A percentile compares a stretch with the other conserved stretches of the same genome.
Conservation (phyloP, 1,284 basidiomycete species). For the Paramarasmius palmivorus region DNA sequence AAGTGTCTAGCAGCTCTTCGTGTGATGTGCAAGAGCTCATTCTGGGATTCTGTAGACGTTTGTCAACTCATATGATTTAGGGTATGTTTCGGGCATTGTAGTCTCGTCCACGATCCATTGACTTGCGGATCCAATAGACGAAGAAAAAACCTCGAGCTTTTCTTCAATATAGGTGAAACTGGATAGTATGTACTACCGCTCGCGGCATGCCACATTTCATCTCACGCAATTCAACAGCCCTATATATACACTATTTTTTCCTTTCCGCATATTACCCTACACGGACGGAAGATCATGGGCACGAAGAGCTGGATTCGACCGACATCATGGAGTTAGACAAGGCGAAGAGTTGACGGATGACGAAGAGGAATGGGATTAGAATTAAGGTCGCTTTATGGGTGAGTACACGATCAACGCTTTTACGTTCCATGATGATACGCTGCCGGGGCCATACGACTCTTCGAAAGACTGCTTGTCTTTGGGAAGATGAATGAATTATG, state of each 20-base stretch:
- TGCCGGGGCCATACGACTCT: slow-evolving; percentile 84
- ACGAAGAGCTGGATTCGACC: slow-evolving; percentile 60
- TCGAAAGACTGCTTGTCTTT: slow-evolving; percentile 35
- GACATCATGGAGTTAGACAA: slow-evolving; percentile 57
- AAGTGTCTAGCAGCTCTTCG: slow-evolving; percentile 24
- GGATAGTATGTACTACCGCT: slow-evolving; percentile 67
- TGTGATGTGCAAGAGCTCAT: slow-evolving; percentile 4
- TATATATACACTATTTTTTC: slow-evolving; percentile 77
- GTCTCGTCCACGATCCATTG: background rate
- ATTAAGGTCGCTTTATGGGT: slow-evolving; percentile 6
- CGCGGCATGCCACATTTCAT: background rate
- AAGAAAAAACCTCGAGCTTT: slow-evolving; percentile 73
- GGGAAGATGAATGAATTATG: slow-evolving; percentile 54
- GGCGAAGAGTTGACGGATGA: slow-evolving; percentile 79
- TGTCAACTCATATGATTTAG: slow-evolving; percentile 91
- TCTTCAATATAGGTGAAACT: slow-evolving; percentile 84
- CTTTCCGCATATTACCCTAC: slow-evolving; percentile 78
- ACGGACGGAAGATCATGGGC: slow-evolving; percentile 87
- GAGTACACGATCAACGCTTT: slow-evolving; percentile 13
- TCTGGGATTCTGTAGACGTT: slow-evolving; percentile 53
- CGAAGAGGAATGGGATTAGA: slow-evolving; percentile 31
- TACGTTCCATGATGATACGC: slow-evolving; percentile 49
- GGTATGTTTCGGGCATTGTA: slow-evolving; percentile 38
- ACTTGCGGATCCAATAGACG: background rate
- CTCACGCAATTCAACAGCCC: slow-evolving; percentile 45